Base-by-base conservation (phyloP, 768 basidiomycete species). In the Suillus clintonianus region DNA sequence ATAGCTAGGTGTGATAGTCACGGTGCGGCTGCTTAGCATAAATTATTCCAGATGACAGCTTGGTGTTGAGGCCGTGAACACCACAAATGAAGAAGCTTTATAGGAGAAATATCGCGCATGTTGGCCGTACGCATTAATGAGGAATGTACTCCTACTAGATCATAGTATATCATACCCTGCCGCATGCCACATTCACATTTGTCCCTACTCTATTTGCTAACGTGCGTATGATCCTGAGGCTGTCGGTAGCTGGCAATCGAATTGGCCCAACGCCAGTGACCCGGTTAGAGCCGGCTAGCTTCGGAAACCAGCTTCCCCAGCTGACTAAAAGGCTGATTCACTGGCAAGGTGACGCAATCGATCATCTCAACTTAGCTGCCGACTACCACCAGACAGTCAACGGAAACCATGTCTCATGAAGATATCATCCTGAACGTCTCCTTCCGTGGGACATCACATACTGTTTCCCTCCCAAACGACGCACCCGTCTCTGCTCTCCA, bases 401-500 rank as follows among this genome's bases (percentile, higher is more conserved):
- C 19, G 30, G 51, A 53, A 32, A 53, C 4, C 19, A 37, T 62
- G 24, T 50, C 59, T 32, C 17, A 60, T 22, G 59, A 64, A 36
- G 45, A 36, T 24, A 66, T 75, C 19, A 61, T 63, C 2, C 11
- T 75, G 27, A 64, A 67, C 2, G 70, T 90, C 62, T 68, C 77
- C 30, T 81, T 84, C 69, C 84, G 87, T 4, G 86, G 89, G 3
- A 73, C 69, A 47, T 68, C 76, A 1, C 78, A 89, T 69, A 56
- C 71, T 2, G 66, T 91, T n/a, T 80, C 82, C 0, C 68, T 89
- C 0, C 76, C 77, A n/a, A 73, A 82, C 0, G 79, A 86, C 47
- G 78, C 77, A 55, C 82, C 89, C 3, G 69, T 93, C n/a, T 73
- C 77, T 2, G 71, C 69, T 11, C 77, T 94, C 2, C 82, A 87